These are phyloP conservation scores for Aphanoascus verrucosus DNA, from an alignment of 2,329 filamentous ascomycete species.

Conservation along the genomic window DNA sequence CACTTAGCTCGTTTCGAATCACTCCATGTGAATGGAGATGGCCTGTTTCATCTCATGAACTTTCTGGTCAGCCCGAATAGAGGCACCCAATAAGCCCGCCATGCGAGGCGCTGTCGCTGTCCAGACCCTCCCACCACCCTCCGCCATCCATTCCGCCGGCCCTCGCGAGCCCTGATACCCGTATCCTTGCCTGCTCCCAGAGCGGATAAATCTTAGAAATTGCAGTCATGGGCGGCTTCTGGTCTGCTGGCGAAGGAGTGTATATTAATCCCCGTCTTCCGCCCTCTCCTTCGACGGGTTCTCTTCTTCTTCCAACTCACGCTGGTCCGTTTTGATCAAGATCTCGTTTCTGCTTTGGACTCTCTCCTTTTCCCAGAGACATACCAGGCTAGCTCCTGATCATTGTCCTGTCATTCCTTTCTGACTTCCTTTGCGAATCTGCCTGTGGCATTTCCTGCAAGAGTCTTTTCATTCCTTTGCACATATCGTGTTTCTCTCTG, in stretches of 20 bases:
- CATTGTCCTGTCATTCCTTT: slow-evolving; percentile 7
- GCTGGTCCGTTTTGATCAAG: not conserved
- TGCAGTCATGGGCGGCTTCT: not conserved
- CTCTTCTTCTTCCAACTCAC: not conserved
- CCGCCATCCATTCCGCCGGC: not conserved
- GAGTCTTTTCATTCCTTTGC: slow-evolving; percentile 9
- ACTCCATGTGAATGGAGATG: not conserved
- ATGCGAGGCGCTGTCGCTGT: not conserved
- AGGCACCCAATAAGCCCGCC: slow-evolving; percentile 2
- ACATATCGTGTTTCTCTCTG: slow-evolving; percentile 4
- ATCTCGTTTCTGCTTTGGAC: not conserved
- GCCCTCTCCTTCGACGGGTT: slow-evolving; percentile 6
- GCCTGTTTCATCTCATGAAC: slow-evolving; percentile 5
- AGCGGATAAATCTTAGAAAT: not conserved
- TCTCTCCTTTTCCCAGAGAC: not conserved
- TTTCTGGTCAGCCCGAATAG: not conserved
- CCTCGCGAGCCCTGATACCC: not conserved
- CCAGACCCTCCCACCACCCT: not conserved
- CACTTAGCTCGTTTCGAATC: slow-evolving; percentile 10
- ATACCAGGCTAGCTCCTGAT: slow-evolving; percentile 11
- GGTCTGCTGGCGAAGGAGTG: not conserved
- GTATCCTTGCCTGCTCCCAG: not conserved
- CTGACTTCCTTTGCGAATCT: slow-evolving; percentile 1
- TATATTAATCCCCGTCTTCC: slow-evolving; percentile 4
- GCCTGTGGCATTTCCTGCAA: slow-evolving; percentile 11